These are phyloP conservation scores for Chaetomium olivaceum DNA, from an alignment of 2,329 filamentous ascomycete genomes.

Conservation along the genomic window DNA sequence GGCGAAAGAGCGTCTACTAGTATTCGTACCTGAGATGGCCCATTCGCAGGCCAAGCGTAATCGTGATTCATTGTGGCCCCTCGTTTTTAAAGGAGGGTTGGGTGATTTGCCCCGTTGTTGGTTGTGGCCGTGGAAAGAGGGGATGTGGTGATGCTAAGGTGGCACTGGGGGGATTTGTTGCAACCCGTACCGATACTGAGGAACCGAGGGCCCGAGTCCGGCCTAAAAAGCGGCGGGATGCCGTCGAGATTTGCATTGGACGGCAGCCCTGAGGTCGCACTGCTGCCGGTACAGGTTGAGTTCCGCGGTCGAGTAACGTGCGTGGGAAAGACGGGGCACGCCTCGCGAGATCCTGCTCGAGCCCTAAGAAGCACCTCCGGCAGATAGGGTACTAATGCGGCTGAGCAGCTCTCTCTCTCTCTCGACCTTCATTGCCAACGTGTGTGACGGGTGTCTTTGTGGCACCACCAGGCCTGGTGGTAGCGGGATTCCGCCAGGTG, in stretches of 20 bases:
- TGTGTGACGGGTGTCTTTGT: not conserved
- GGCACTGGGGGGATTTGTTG: not conserved
- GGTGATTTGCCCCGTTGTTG: not conserved
- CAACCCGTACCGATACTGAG: constrained; percentile 3
- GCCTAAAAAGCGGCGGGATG: constrained; percentile 1
- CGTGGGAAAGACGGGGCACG: not conserved
- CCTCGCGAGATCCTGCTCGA: not conserved
- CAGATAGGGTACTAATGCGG: not conserved
- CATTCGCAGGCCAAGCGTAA: constrained; percentile 1
- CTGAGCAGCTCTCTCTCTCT: not conserved
- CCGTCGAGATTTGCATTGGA: constrained; percentile 3
- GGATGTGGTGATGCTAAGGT: not conserved
- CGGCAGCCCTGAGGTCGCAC: not conserved
- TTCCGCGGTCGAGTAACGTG: not conserved
- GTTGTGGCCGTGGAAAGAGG: not conserved
- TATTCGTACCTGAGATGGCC: constrained; percentile 10
- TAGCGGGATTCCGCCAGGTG: not conserved
- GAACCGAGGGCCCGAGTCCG: constrained; percentile 9
- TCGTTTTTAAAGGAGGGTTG: not conserved
- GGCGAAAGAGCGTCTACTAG: not conserved
- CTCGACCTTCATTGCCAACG: not conserved
- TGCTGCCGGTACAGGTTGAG: not conserved
- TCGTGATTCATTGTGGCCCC: constrained; percentile 7
- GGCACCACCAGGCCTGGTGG: not conserved
- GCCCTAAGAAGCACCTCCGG: not conserved